Evolutionary conservation across 2,329 filamentous ascomycete species (phyloP).

Genomic region (Meredithiella fracta): DNA sequence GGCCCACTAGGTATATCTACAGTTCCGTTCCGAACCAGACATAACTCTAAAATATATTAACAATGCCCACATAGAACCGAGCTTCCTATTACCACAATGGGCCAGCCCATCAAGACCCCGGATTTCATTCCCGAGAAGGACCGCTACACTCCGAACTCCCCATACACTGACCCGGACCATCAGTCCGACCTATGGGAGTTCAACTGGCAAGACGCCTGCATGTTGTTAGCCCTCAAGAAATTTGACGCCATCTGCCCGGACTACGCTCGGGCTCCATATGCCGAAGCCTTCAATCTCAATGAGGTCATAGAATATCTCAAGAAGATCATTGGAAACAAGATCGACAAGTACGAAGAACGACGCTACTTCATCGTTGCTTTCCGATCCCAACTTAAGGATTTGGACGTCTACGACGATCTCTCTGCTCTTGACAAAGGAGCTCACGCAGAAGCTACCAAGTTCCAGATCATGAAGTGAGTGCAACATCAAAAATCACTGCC

Average conservation of each 20-base stretch:
- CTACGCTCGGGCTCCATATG: slow-evolving; percentile 63
- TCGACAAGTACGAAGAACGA: slow-evolving; percentile 43
- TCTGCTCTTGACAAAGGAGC: slow-evolving; percentile 60
- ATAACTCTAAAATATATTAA: background rate
- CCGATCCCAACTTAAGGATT: slow-evolving; percentile 52
- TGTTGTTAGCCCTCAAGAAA: slow-evolving; percentile 53
- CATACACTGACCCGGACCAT: slow-evolving; percentile 55
- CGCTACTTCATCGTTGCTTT: slow-evolving; percentile 77
- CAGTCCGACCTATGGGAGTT: slow-evolving; percentile 56
- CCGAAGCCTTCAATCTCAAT: slow-evolving; percentile 61
- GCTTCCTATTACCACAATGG: background rate
- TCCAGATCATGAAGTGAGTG: slow-evolving; percentile 62
- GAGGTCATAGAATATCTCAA: slow-evolving; percentile 43
- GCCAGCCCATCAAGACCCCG: background rate
- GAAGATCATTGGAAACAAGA: slow-evolving; percentile 15
- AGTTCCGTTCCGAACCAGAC: no score
- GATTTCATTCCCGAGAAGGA: slow-evolving; percentile 9
- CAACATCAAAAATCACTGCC: background rate
- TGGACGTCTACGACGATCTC: slow-evolving; percentile 50
- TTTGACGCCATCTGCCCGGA: slow-evolving; percentile 47
- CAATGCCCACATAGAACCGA: background rate
- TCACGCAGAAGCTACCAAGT: slow-evolving; percentile 65
- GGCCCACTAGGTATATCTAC: no score
- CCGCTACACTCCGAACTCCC: slow-evolving; percentile 48
- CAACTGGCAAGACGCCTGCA: slow-evolving; percentile 46